Evolutionary conservation across 2,329 filamentous ascomycete genomes (phyloP).

Genomic region (Penicillium expansum): DNA sequence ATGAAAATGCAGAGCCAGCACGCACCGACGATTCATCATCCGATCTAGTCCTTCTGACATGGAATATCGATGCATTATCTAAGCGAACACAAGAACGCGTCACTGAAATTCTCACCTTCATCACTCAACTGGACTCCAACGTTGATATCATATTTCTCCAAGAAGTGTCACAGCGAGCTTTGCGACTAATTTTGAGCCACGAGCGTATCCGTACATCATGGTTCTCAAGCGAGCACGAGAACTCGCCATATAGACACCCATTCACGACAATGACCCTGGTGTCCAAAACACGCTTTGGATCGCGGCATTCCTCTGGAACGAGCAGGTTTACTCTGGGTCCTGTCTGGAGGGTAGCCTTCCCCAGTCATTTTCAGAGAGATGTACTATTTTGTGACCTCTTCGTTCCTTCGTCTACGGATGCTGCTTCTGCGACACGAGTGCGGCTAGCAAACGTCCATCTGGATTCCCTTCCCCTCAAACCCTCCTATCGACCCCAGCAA

Average conservation of each 20-base stretch:
- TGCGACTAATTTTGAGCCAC: constrained; percentile 10
- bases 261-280: constrained; percentile 22
- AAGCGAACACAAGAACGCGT: constrained; percentile 5
- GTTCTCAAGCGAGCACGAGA: constrained; percentile 13
- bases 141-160: constrained; percentile 15
- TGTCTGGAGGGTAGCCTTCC: constrained; percentile 33
- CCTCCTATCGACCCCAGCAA: constrained; percentile 33
- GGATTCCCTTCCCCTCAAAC: constrained; percentile 33
- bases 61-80: constrained; percentile 16
- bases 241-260: constrained; percentile 20
- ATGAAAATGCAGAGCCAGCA: not conserved
- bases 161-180: constrained; percentile 11
- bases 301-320: constrained; percentile 21
- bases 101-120: constrained; percentile 8
- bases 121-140: not conserved
- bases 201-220: constrained; percentile 6
- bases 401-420: not conserved
- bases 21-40: not conserved
- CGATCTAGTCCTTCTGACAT: constrained; percentile 10
- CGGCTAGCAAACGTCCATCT: constrained; percentile 44
- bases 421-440: constrained; percentile 9
- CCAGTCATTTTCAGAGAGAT: constrained; percentile 26
- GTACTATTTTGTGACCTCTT: constrained; percentile 15
- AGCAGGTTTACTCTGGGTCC: constrained; percentile 23
- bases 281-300: not conserved